phyloP scores from a whole-genome alignment of 1,284 basidiomycete species.

The Hemileia vastatrix region DNA sequence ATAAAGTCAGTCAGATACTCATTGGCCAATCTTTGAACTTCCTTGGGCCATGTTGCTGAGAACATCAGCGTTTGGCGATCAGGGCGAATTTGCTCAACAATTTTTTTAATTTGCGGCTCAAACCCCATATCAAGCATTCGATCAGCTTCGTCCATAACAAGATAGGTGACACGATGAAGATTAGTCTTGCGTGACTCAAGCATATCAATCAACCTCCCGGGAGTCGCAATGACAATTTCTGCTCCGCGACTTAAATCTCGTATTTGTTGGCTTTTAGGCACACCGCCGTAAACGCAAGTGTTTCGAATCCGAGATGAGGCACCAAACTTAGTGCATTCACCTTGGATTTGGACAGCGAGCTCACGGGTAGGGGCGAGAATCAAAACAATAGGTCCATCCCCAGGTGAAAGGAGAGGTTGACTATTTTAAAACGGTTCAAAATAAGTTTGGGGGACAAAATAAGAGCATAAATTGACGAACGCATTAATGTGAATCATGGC shows the following conservation, averaged over 20 bases:
- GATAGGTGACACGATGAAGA: constrained; percentile 85
- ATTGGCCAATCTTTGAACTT: constrained; percentile 92
- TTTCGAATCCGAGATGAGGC: constrained; percentile 93
- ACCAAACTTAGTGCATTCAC: constrained; percentile 97
- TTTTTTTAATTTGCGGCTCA: constrained; percentile 98
- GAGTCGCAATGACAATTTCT: constrained; percentile 89
- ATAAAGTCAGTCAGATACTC: constrained; percentile 95
- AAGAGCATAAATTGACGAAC: constrained; percentile 48
- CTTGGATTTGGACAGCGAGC: constrained; percentile 95
- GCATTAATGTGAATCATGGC: constrained; percentile 99
- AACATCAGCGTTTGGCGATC: constrained; percentile 54
- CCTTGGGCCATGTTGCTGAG: constrained; percentile 99
- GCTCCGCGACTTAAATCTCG: constrained; percentile 93
- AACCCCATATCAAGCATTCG: constrained; percentile 55
- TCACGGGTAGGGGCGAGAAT: constrained; percentile 96
- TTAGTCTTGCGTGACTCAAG: constrained; percentile 93
- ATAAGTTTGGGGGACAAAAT: not conserved
- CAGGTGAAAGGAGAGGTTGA: constrained; percentile 83
- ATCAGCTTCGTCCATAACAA: constrained; percentile 99
- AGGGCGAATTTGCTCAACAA: constrained; percentile 62
- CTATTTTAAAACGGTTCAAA: constrained; percentile 46
- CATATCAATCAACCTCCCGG: constrained; percentile 86
- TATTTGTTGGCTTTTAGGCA: constrained; percentile 95
- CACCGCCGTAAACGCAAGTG: constrained; percentile 96
- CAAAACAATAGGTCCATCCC: constrained; percentile 93